Evolutionary conservation across 1,139 yeast species (phyloP).

Genomic region (Magnusiomyces ingens): DNA sequence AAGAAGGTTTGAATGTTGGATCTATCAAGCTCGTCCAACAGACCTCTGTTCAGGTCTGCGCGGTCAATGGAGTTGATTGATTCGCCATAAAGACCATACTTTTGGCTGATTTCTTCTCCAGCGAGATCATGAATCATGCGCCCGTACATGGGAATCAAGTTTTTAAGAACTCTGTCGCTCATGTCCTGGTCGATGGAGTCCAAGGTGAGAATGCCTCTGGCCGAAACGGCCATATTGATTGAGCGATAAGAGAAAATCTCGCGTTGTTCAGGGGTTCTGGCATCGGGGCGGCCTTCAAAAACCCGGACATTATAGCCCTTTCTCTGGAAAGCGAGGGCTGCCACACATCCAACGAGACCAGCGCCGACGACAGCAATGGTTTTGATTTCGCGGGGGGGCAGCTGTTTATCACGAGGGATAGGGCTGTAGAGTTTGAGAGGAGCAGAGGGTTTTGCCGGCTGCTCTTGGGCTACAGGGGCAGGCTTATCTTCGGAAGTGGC

Average conservation of each 20-base stretch:
- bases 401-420: not conserved
- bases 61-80: conserved; percentile 82
- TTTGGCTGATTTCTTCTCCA: conserved; percentile 62
- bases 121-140: conserved; percentile 74
- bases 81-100: conserved; percentile 81
- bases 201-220: conserved; percentile 71
- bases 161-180: conserved; percentile 49
- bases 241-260: conserved; percentile 38
- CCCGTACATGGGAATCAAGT: conserved; percentile 78
- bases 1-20: conserved; percentile 45
- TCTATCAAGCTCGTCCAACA: conserved; percentile 56
- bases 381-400: not conserved
- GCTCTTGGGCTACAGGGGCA: not conserved
- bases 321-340: conserved; percentile 69
- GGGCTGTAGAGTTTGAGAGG: not conserved
- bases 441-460: not conserved
- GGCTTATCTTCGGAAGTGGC: not conserved
- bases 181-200: conserved; percentile 52
- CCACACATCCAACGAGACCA: conserved; percentile 85
- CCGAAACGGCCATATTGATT: conserved; percentile 81
- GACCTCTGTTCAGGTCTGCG: conserved; percentile 53
- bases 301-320: conserved; percentile 69
- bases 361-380: conserved; percentile 43
- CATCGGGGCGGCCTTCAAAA: conserved; percentile 52
- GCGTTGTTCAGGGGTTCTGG: conserved; percentile 25